Percentiles rank a stretch among this genome's conserved stretches.
These are phyloP conservation scores for Phytophthora tentaculata DNA, from an alignment of 352 stramenopile species.

Conservation along the genomic window DNA sequence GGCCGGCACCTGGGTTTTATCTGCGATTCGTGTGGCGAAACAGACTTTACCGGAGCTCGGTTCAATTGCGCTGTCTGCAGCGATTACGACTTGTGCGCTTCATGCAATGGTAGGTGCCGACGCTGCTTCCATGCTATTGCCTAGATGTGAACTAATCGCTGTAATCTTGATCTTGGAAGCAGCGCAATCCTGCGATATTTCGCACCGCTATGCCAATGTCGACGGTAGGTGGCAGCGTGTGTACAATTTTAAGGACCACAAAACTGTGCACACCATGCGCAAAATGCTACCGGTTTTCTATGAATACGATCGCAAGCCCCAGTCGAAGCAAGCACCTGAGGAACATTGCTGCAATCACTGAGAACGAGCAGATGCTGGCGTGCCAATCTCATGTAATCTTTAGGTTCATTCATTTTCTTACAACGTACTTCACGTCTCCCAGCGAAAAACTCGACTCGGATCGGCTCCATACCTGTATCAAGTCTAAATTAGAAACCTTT, in stretches of 20 bases:
- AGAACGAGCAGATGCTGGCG: conserved; percentile 9
- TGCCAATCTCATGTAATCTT: conserved; percentile 44
- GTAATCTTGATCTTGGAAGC: conserved; percentile 26
- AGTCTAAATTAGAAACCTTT: conserved; percentile 43
- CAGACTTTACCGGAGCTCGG: conserved; percentile 74
- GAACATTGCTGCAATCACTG: conserved; percentile 6
- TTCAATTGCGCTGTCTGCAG: conserved; percentile 81
- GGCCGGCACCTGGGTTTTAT: conserved; percentile 83
- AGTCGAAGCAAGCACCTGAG: conserved; percentile 14
- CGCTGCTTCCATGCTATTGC: not conserved
- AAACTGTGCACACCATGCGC: conserved; percentile 56
- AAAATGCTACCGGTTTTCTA: conserved; percentile 80
- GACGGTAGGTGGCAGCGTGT: conserved; percentile 84
- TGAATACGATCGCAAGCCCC: conserved; percentile 43
- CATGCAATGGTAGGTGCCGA: conserved; percentile 57
- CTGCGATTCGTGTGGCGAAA: conserved; percentile 82
- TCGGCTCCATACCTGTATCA: conserved; percentile 37
- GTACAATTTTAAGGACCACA: conserved; percentile 80
- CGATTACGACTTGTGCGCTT: conserved; percentile 78
- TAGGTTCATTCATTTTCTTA: conserved; percentile 49
- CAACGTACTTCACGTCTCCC: conserved; percentile 38
- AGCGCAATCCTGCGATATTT: conserved; percentile 68
- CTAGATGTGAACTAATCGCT: conserved; percentile 8
- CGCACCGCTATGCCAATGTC: conserved; percentile 80
- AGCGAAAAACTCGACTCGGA: conserved; percentile 33